Conservation (phyloP, 2,329 filamentous ascomycete genomes). For the Xylariales sp. region DNA sequence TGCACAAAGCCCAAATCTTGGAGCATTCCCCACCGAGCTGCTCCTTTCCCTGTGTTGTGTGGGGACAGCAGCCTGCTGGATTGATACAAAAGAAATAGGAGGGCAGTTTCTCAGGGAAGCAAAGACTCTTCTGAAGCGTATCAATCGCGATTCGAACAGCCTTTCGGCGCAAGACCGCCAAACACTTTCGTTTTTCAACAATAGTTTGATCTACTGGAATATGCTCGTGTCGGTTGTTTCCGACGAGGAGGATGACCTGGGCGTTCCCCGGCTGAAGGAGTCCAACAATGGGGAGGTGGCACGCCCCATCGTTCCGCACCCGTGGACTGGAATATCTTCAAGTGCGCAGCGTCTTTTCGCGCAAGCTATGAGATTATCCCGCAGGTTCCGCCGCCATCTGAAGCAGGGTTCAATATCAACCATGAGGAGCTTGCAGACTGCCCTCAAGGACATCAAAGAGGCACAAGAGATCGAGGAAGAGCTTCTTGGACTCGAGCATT, state of each 20-base stretch:
- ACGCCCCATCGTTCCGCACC: constrained; percentile 22
- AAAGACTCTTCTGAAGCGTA: constrained; percentile 11
- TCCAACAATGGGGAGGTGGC: background rate
- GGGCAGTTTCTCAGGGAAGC: constrained; percentile 28
- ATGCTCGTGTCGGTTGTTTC: constrained; percentile 33
- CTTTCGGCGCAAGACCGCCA: constrained; percentile 20
- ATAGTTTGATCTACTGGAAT: constrained; percentile 35
- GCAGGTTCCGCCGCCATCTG: constrained; percentile 26
- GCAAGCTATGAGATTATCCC: constrained; percentile 30
- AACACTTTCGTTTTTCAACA: constrained; percentile 32
- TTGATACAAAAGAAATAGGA: constrained; percentile 29
- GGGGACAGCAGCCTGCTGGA: constrained; percentile 36
- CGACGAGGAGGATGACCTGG: constrained; percentile 22
- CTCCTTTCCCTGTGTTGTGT: constrained; percentile 35
- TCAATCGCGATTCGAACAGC: constrained; percentile 8
- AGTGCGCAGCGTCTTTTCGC: constrained; percentile 28
- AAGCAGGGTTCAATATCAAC: constrained; percentile 18
- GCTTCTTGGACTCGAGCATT: constrained; percentile 27
- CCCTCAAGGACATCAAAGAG: constrained; percentile 26
- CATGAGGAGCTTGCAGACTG: constrained; percentile 19
- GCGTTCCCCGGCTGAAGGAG: constrained; percentile 8
- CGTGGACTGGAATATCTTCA: constrained; percentile 34
- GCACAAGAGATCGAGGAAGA: constrained; percentile 30
- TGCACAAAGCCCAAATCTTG: constrained; percentile 14
- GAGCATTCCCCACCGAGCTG: constrained; percentile 27